phyloP scores from a whole-genome alignment of 352 stramenopile genomes.

The Pythium rishiriense region DNA sequence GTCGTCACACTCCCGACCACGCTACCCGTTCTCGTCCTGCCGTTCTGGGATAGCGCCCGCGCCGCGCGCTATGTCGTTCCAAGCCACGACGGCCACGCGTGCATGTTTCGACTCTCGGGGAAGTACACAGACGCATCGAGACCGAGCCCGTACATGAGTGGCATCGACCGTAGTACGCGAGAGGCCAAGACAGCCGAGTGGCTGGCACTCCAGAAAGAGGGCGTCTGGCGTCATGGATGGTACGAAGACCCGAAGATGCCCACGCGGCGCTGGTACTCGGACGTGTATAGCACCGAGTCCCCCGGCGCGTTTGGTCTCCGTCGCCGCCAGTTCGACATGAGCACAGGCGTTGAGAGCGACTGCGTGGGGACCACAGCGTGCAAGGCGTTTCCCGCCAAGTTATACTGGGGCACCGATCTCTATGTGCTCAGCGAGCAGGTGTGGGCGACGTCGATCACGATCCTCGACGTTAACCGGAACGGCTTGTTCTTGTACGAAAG shows the following conservation, averaged over 20 bases:
- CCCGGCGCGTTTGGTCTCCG: constrained; percentile 24
- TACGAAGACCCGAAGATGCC: constrained; percentile 26
- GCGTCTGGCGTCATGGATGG: constrained; percentile 47
- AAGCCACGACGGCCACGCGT: constrained; percentile 37
- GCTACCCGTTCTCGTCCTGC: constrained; percentile 45
- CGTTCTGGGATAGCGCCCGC: constrained; percentile 41
- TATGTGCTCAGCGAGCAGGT: not conserved
- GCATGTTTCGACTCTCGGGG: constrained; percentile 41
- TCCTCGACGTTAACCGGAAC: constrained; percentile 31
- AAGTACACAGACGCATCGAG: constrained; percentile 33
- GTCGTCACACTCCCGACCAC: constrained; percentile 33
- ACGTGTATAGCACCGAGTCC: constrained; percentile 36
- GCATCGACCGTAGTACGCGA: constrained; percentile 25
- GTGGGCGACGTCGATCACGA: constrained; percentile 5
- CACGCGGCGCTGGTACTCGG: constrained; percentile 28
- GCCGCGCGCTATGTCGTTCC: constrained; percentile 34
- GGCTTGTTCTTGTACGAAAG: constrained; percentile 42
- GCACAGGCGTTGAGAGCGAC: constrained; percentile 28
- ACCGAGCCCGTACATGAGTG: constrained; percentile 18
- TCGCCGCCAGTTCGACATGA: constrained; percentile 40
- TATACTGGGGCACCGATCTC: constrained; percentile 18
- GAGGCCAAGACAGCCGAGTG: constrained; percentile 41
- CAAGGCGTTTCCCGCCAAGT: constrained; percentile 2
- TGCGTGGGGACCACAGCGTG: constrained; percentile 23
- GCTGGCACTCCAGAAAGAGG: constrained; percentile 26